A percentile compares a stretch with the other conserved stretches of the same genome.
Conservation (phyloP, 225 moss, liverwort and hornwort genomes). For the Bryoerythrophyllum caledonicum region DNA sequence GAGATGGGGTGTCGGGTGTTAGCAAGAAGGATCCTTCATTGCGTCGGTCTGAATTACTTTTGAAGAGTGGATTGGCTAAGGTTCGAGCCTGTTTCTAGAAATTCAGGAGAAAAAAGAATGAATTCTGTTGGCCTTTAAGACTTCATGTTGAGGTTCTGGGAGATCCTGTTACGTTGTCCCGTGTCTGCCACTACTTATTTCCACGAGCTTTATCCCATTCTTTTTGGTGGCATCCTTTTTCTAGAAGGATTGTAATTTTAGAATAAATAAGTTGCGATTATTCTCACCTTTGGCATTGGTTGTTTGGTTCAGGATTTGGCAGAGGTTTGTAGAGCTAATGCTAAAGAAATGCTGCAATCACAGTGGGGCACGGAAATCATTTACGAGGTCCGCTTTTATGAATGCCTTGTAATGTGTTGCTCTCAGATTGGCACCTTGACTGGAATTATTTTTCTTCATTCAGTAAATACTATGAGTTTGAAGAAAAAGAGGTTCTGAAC, state of each 20-base stretch:
- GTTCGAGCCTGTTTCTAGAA: constrained; percentile 30
- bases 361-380: constrained; percentile 73
- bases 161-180: neutral
- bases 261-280: neutral
- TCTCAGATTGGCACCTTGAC: constrained; percentile 1
- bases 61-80: constrained; percentile 78
- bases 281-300: constrained; percentile 15
- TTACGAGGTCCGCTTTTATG: constrained; percentile 65
- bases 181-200: neutral
- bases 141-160: neutral
- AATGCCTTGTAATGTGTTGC: neutral
- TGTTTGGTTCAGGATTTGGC: constrained; percentile 53
- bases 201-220: constrained; percentile 3
- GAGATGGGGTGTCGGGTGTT: constrained; percentile 53
- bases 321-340: constrained; percentile 61
- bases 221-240: neutral
- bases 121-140: constrained; percentile 1
- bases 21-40: constrained; percentile 83
- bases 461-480: constrained; percentile 1
- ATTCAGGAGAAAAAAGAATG: neutral
- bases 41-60: constrained; percentile 75
- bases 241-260: neutral
- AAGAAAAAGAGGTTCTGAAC: neutral
- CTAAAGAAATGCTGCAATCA: constrained; percentile 71
- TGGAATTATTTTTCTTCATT: neutral